Evolutionary conservation across 257 asterid species (phyloP), one percentile per base, ranked within the genome.

Genomic region (Handroanthus guayacan): DNA sequence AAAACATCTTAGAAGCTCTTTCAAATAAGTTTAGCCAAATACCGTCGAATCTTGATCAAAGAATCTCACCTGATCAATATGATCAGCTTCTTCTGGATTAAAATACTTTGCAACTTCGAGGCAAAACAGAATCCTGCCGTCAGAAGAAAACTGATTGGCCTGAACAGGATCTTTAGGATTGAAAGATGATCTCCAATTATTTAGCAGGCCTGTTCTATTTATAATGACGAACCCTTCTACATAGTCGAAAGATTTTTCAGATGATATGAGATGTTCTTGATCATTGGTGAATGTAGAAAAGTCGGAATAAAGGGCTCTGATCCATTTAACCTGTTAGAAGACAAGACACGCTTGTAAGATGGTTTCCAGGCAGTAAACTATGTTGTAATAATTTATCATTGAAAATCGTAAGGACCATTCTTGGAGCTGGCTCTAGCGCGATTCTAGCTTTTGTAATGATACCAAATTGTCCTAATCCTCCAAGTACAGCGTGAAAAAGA

Each of bases 381-480:
- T 17, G 55, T 36, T 4, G 25, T 12, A 18, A 6, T 34, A 12
- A 17, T 9, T 36, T 1, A 2, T 8, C 45, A 31, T 14, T 52
- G 58, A 52, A 41, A 37, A 58, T 12, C 5, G 0, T 69, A 16
- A 20, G 16, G 5, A 87, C 97, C 97, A 76, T 84, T 54, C 45
- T 84, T 11, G 98, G 96, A 37, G 98, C 97, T 14, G 84, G 80
- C 72, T 90, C 93, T 1, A 94, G 94, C n/a, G 90, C 87, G 48
- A 91, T 92, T 77, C 96, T 82, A 11, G 97, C 98, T 51, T 77
- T 72, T 5, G 97, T 94, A 36, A 94, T 91, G 74, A 94, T 74
- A 3, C 98, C 98, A 69, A 94, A 92, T 60, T 94, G 97, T 64
- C 97, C 98, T 47, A 94, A 69, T 75, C 98, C 98, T 11, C 98